Evolutionary conservation across 129 eudicot species (phyloP), one percentile per base, ranked within the genome.

Genomic region (Flaveria robusta): DNA sequence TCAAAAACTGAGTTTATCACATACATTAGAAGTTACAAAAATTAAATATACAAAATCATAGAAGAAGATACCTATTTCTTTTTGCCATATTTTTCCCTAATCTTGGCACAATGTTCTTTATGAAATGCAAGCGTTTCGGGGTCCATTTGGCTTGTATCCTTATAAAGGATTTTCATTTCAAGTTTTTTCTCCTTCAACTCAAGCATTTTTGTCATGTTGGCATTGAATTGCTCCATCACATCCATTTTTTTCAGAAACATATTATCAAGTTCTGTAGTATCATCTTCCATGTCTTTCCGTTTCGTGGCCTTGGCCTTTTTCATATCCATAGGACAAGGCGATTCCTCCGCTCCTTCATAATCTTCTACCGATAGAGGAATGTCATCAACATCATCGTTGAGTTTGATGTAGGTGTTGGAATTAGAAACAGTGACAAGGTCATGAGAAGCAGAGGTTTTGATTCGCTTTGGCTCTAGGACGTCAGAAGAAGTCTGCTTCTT

Each of bases 161-260:
- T 63, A 15, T 63, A 63, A 0, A 63, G 68, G 68, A 29, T 15
- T 29, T 63, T 42, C 68, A 63, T 63, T 15, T 63, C 68, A 63
- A 63, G 68, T 29, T 63, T 63, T 29, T 31, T 63, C 68, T 63
- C 68, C 68, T 63, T 63, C 43, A 63, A 63, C 68, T 7, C 68
- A 63, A 63, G 41, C 68, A 63, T 14, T 63, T 63, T 42, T 29
- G 68, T 8, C 68, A 31, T 63, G 15, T 31, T 63, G 45, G 22
- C 68, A 63, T 63, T 63, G 20, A 63, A 63, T 29, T 63, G 68
- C 68, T 63, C 68, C 41, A 63, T 27, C 68, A 63, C 5, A 29
- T 63, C 68, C 13, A 31, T 3, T 7, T 14, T 63, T 31, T 63
- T 63, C 22, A 29, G 10, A 13, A 63, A 29, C 12, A 63, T 63